Conservation (phyloP, 768 basidiomycete genomes). For the Phanerodontia chrysosporium region DNA sequence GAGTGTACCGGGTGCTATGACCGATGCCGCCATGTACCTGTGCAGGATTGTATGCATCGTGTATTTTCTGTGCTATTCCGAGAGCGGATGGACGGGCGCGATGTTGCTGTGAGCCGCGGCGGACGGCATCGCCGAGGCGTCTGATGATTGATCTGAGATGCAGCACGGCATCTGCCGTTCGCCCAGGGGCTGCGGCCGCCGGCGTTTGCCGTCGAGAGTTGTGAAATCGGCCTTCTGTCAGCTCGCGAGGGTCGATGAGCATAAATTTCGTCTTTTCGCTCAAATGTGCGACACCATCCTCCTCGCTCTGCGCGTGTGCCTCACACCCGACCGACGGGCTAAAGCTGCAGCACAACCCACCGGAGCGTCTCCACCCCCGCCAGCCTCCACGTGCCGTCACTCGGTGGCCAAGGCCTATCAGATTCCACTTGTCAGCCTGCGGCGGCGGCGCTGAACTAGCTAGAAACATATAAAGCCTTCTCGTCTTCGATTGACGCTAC, state of each 20-base stretch:
- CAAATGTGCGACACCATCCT: not conserved
- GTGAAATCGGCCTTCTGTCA: not conserved
- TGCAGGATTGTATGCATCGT: not conserved
- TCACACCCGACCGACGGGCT: not conserved
- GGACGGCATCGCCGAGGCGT: not conserved
- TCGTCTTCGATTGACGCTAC: not conserved
- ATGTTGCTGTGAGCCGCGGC: too few species aligned
- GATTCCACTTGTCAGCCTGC: not conserved
- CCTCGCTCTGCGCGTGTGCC: too few species aligned
- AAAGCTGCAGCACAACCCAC: not conserved
- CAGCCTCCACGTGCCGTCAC: conserved; percentile 2
- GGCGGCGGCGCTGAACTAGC: not conserved
- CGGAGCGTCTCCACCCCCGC: not conserved
- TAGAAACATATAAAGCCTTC: not conserved
- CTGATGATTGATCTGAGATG: not conserved
- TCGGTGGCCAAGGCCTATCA: not conserved
- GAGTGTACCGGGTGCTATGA: not conserved
- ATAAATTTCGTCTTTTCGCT: not conserved
- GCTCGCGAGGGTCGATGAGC: not conserved
- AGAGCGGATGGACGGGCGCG: too few species aligned
- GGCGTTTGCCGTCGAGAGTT: not conserved
- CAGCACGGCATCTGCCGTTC: not conserved
- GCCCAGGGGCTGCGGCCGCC: not conserved
- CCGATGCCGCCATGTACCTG: not conserved
- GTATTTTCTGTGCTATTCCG: not conserved